Base-by-base conservation (phyloP, 139 green algal species). In the Eudorina sp. region DNA sequence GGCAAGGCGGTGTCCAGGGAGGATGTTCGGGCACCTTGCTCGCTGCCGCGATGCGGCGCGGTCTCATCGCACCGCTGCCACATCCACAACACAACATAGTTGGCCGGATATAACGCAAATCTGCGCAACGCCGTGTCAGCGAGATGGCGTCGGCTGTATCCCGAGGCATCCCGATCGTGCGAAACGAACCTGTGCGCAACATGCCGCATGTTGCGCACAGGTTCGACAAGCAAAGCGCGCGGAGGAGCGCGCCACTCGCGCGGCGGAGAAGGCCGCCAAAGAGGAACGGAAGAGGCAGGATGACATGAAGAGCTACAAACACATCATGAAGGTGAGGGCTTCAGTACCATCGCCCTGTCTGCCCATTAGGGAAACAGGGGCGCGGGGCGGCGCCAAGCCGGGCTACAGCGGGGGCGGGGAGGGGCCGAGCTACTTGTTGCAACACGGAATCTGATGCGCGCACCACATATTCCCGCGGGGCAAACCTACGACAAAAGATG, bases 251-350 rank as follows among this genome's bases (percentile, higher is more conserved):
- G 82, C 76, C 38, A 51, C 90, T 46, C 82, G 88, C 38, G 85
- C 90, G 21, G 92, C 89, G 29, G 95, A 98, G 51, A 96, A 97
- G 89, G 86, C 89, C 25, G 93, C 90, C 46, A 95, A 95, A 89
- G 95, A 96, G 43, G 91, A 97, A 73, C 92, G 91, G 38, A 78
- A 90, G 84, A 89, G 83, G 90, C 85, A 96, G 76, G 80, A 92
- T 66, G 96, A 99, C 38, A 74, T 97, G 62, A 89, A 92, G n/a
- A 95, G 88, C 45, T 99, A 98, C 92, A 94, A 95, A 51, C 53
- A 83, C 8, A 78, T 98, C n/a, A 97, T 97, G 94, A 90, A 91
- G 93, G 94, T 95, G 84, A 7, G n/a, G n/a, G n/a, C n/a, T n/a
- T n/a, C n/a, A n/a, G n/a, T n/a, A n/a, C n/a, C n/a, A n/a, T n/a